These are phyloP conservation scores for Pythium myriotylum DNA, from an alignment of 352 stramenopile species.

Conservation along the genomic window DNA sequence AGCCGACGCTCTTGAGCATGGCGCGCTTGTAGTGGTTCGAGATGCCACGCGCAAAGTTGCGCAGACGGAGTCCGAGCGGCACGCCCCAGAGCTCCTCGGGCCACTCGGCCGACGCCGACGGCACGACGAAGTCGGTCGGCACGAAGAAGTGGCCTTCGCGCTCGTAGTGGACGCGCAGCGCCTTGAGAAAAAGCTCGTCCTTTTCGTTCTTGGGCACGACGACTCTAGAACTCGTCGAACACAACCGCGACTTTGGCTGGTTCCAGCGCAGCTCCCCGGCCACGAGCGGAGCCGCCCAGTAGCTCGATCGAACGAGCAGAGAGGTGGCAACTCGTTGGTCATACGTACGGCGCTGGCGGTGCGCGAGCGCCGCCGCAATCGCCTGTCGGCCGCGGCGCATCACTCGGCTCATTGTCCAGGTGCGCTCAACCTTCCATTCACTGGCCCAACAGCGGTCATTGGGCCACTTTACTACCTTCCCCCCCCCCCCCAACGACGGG, in stretches of 20 bases:
- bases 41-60: conserved; percentile 61
- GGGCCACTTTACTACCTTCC: conserved; percentile 1
- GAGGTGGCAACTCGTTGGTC: neutral
- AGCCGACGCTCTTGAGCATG: conserved; percentile 63
- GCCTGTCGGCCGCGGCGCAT: conserved; percentile 15
- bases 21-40: conserved; percentile 58
- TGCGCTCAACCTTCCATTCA: neutral
- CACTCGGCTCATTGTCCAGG: conserved; percentile 10
- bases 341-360: neutral
- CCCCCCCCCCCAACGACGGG: neutral
- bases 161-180: conserved; percentile 52
- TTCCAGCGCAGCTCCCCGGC: neutral
- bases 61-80: conserved; percentile 52
- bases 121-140: conserved; percentile 59
- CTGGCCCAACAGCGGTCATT: neutral
- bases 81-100: conserved; percentile 51
- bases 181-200: conserved; percentile 55
- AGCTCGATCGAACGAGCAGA: conserved; percentile 5
- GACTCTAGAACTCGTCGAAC: neutral
- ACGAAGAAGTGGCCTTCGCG: conserved; percentile 75
- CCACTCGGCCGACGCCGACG: conserved; percentile 35
- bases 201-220: conserved; percentile 31
- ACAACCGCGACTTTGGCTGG: neutral
- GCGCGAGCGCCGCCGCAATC: conserved; percentile 14
- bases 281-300: neutral